These are phyloP conservation scores for Colletotrichum sp. DNA, from an alignment of 2,329 filamentous ascomycete species.

Conservation along the genomic window DNA sequence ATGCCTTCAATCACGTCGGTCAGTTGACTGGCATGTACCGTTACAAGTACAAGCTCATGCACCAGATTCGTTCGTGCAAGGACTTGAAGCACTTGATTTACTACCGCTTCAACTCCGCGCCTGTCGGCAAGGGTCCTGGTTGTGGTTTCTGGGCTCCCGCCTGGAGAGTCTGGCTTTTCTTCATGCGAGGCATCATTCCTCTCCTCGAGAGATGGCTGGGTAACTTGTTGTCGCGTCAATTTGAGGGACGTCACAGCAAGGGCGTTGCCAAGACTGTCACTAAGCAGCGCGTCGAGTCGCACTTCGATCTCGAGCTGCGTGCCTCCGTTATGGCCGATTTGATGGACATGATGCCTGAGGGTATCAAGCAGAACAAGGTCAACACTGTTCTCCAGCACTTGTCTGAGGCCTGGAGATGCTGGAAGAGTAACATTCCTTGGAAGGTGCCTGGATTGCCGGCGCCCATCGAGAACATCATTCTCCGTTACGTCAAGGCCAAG, in stretches of 20 bases:
- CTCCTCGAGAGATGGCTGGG: conserved; percentile 96
- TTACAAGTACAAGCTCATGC: conserved; percentile 99
- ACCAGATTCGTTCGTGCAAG: conserved; percentile 98
- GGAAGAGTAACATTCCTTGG: conserved; percentile 99
- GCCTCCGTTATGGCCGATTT: conserved; percentile 98
- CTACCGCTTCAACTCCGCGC: conserved; percentile 96
- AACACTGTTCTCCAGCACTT: conserved; percentile 97
- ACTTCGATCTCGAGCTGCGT: conserved; percentile 95
- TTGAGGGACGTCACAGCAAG: conserved; percentile 98
- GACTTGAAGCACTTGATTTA: conserved; percentile 99
- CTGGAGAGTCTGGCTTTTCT: conserved; percentile 99
- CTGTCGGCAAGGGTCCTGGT: conserved; percentile 95
- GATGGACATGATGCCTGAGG: conserved; percentile 99
- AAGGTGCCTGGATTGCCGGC: conserved; percentile 96
- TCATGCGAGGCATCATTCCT: conserved; percentile 98
- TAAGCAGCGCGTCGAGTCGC: conserved; percentile 97
- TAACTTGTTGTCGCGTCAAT: conserved; percentile 94
- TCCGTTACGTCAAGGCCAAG: conserved; percentile 98
- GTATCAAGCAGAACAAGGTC: conserved; percentile 99
- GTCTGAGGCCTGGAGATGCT: conserved; percentile 98
- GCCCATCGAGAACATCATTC: conserved; percentile 97
- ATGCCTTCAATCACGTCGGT: conserved; percentile 98
- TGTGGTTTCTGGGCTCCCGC: conserved; percentile 99
- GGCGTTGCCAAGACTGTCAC: conserved; percentile 99
- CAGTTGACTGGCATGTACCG: conserved; percentile 99